These are phyloP conservation scores for Polyplosphaeria fusca DNA, from an alignment of 495 filamentous ascomycete genomes.

Conservation along the genomic window DNA sequence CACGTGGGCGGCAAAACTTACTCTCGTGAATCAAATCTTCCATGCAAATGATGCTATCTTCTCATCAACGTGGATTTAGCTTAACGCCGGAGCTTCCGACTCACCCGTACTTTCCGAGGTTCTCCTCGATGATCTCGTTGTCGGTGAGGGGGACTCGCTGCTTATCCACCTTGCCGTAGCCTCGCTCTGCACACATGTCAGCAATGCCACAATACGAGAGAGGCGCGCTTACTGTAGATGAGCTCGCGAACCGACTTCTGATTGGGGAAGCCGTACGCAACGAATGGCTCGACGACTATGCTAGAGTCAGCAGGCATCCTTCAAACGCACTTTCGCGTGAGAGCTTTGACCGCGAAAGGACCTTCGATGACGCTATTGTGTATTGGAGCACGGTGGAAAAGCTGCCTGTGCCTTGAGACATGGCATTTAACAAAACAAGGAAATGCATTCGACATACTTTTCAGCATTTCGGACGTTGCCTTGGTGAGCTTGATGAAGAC, in stretches of 20 bases:
- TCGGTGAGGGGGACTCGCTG: conserved; percentile 94
- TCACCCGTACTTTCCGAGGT: conserved; percentile 81
- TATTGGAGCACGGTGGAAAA: too few relatives aligned
- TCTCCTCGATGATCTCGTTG: conserved; percentile 95
- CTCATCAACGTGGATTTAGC: not conserved
- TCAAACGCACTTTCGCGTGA: too few relatives aligned
- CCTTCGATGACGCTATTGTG: too few relatives aligned
- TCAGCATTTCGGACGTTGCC: conserved; percentile 96
- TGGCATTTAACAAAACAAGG: too few relatives aligned
- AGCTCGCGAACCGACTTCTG: conserved; percentile 98
- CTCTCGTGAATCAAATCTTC: conserved; percentile 99
- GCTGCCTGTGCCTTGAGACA: too few relatives aligned
- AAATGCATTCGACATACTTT: conserved; percentile 43
- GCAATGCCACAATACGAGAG: not conserved
- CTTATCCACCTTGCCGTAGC: conserved; percentile 61
- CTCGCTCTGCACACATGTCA: conserved; percentile 22
- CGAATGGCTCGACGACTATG: conserved; percentile 80
- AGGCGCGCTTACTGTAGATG: conserved; percentile 64
- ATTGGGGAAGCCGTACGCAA: conserved; percentile 99
- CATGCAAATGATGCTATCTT: conserved; percentile 83
- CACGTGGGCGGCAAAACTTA: conserved; percentile 10
- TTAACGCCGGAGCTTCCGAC: not conserved
- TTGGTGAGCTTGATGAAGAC: conserved; percentile 97
- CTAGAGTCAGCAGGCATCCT: too few relatives aligned
- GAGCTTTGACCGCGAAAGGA: too few relatives aligned